Evolutionary conservation across 139 green algal genomes (phyloP), one percentile per base, ranked within the genome.

Genomic region (Chlorella ohadii): DNA sequence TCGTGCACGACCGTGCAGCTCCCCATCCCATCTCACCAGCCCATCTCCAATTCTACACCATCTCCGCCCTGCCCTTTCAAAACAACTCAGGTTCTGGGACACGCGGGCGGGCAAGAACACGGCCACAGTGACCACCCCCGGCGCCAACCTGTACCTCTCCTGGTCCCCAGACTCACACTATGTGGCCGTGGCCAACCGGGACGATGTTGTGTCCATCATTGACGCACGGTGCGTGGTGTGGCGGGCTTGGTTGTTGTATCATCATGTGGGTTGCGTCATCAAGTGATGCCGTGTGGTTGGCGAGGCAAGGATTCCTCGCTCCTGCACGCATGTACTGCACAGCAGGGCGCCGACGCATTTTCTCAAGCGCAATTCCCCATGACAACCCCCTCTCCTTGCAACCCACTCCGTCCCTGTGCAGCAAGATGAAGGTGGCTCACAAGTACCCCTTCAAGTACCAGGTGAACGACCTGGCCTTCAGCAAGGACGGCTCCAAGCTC

Each of bases 391-490:
- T n/a, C n/a, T n/a, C n/a, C n/a, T n/a, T n/a, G n/a, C n/a, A n/a
- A n/a, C n/a, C 6, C 44, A 6, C 44, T 11, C 44, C 11, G 6
- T 55, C 11, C 7, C 44, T 11, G 7, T 36, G 71, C 55, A 81
- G 74, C 27, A 78, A 81, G 34, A 87, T 89, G 86, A 87, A 84
- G 72, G 64, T 89, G 23, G 51, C 63, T 1, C 44, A 75, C 72
- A 89, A 89, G 80, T 36, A 79, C 39, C 61, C 74, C 1, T 73
- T 67, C 74, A 89, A 84, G 66, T 67, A 87, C 12, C 86, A 89
- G 57, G 81, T 80, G 2, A 87, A 87, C 74, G 86, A 84, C 34
- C 23, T 87, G 34, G 64, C 51, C 27, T 89, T 84, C 61, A 72
- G n/a, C 20, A 25, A 28, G 23, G 79, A 78, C 6, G 41, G 36